phyloP scores from a whole-genome alignment of 2,329 filamentous ascomycete species.

The Lecanicillium sp. region DNA sequence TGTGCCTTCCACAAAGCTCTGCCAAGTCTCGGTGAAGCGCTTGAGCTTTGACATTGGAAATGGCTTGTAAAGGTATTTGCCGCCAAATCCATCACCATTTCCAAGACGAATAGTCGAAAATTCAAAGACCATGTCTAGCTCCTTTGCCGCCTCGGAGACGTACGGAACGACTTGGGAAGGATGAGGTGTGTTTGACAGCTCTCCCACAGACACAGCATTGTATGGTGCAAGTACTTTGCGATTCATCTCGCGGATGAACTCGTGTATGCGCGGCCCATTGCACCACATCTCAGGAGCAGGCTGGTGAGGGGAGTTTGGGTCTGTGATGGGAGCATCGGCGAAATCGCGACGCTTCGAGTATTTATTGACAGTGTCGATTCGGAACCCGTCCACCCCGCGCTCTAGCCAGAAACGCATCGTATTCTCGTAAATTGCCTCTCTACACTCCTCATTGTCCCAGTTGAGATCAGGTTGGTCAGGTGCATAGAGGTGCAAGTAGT shows the following conservation, averaged over 20 bases:
- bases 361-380: slow-evolving; percentile 66
- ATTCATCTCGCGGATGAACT: slow-evolving; percentile 56
- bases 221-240: too few relatives aligned
- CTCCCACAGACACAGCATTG: slow-evolving; percentile 32
- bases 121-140: slow-evolving; percentile 55
- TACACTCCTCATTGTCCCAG: slow-evolving; percentile 64
- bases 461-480: slow-evolving; percentile 74
- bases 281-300: slow-evolving; percentile 47
- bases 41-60: slow-evolving; percentile 20
- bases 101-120: slow-evolving; percentile 49
- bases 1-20: slow-evolving; percentile 38
- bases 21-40: slow-evolving; percentile 34
- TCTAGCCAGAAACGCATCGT: slow-evolving; percentile 74
- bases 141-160: slow-evolving; percentile 40
- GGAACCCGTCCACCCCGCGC: slow-evolving; percentile 63
- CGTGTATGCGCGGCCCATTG: slow-evolving; percentile 61
- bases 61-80: slow-evolving; percentile 41
- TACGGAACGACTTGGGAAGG: slow-evolving; percentile 36
- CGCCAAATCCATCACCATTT: slow-evolving; percentile 27
- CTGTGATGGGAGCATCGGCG: slow-evolving; percentile 47
- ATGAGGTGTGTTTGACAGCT: slow-evolving; percentile 48
- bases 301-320: slow-evolving; percentile 38
- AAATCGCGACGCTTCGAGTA: slow-evolving; percentile 53
- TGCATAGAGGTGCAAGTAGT: slow-evolving; percentile 70
- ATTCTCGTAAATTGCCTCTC: slow-evolving; percentile 60